These are phyloP conservation scores for Xylaria multiplex DNA, from an alignment of 2,329 filamentous ascomycete species.

Conservation along the genomic window DNA sequence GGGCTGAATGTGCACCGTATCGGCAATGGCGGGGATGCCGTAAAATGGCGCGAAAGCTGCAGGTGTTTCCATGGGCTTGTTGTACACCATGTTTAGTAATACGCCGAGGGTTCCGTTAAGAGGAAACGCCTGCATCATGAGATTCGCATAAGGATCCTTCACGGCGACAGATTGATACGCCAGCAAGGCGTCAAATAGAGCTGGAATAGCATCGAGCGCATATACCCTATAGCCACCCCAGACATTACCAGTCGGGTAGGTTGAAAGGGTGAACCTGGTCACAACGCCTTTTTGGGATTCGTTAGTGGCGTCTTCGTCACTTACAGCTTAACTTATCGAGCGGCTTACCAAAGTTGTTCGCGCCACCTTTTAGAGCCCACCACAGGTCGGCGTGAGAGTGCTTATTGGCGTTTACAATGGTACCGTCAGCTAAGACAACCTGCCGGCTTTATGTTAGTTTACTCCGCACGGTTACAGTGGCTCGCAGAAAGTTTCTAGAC, in stretches of 20 bases:
- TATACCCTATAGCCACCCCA: slow-evolving; percentile 46
- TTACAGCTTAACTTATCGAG: neutral
- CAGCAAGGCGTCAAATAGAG: slow-evolving; percentile 42
- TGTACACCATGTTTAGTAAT: slow-evolving; percentile 46
- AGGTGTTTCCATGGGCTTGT: slow-evolving; percentile 44
- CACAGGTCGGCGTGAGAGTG: slow-evolving; percentile 42
- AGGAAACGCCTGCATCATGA: slow-evolving; percentile 46
- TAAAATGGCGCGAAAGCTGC: slow-evolving; percentile 46
- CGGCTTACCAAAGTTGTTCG: slow-evolving; percentile 45
- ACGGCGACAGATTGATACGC: slow-evolving; percentile 43
- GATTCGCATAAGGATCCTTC: slow-evolving; percentile 49
- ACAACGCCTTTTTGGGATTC: slow-evolving; percentile 40
- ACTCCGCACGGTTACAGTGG: slow-evolving; percentile 10
- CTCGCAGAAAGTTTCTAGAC: slow-evolving; percentile 1
- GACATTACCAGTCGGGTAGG: slow-evolving; percentile 43
- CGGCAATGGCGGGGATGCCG: slow-evolving; percentile 41
- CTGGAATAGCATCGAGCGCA: slow-evolving; percentile 43
- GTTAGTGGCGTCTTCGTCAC: slow-evolving; percentile 29
- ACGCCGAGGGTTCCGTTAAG: slow-evolving; percentile 44
- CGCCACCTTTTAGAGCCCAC: slow-evolving; percentile 46
- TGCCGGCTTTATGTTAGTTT: slow-evolving; percentile 29
- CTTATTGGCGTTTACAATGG: slow-evolving; percentile 43
- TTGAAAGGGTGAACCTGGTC: slow-evolving; percentile 44
- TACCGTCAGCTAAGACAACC: slow-evolving; percentile 49
- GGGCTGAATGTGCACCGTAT: slow-evolving; percentile 43